Base-by-base conservation (phyloP, 2,329 filamentous ascomycete species). In the Sphaerostilbella broomeana region DNA sequence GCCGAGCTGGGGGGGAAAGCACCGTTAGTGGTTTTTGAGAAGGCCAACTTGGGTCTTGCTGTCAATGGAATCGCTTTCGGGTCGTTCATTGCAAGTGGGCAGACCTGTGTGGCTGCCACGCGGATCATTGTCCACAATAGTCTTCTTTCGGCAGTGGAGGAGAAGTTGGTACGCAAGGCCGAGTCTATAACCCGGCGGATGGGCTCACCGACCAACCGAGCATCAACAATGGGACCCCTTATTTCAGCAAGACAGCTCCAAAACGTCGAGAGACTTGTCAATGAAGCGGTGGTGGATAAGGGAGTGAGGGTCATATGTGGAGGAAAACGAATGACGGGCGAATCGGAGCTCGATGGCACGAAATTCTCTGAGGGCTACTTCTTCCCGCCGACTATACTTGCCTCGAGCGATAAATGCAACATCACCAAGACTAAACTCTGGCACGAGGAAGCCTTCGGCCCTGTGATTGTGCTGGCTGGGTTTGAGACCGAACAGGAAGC, bases 361-460 rank as follows among this genome's bases (percentile, higher is more conserved):
- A 68, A 77, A 34, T 69, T 79, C 19, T 60, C 62, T 0, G 69
- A 68, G 60, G 69, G 75, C 2, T 87, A 88, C 60, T 95, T 86
- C 66, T 94, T 80, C 62, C 73, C 84, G 35, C 86, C 86, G 0
- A 94, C 88, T 0, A 74, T 95, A 2, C 72, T 95, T 18, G 54
- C 57, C 0, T 62, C 58, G 0, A 65, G 78, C 31, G 20, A 70
- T 53, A 64, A 57, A 62, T 70, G 74, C 47, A 76, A 76, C 52
- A 70, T 88, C 75, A 48, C 70, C 24, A 63, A 77, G 54, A 83
- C 85, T 61, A 77, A 77, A 56, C 83, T 92, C 50, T 81, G 85
- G 69, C 74, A 77, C 51, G 82, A 88, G 58, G 86, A 92, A 61
- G 86, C 87, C 44, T 92, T 92, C 59, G 86, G 86, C 15, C 86